Conservation (phyloP, 129 eudicot species). For the Oenanthe sinensis region DNA sequence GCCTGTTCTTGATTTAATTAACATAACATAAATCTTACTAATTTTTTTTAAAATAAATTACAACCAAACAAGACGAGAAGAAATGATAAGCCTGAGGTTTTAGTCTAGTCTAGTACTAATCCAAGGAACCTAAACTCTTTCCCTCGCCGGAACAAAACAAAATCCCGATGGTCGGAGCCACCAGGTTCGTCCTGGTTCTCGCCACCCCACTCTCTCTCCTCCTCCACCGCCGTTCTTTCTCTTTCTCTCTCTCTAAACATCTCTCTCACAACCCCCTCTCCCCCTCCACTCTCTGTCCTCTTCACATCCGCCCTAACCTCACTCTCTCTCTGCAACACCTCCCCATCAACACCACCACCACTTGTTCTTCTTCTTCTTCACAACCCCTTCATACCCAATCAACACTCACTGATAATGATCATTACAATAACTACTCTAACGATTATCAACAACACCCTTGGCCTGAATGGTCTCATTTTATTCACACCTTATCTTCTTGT, state of each 20-base stretch:
- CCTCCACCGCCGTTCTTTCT: conserved; percentile 27
- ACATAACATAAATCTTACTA: too few relatives aligned
- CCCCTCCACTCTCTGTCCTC: conserved; percentile 2
- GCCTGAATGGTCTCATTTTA: conserved; percentile 54
- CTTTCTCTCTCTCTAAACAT: conserved; percentile 27
- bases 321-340: conserved; percentile 4
- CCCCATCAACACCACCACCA: conserved; percentile 2
- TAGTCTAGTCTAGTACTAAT: too few relatives aligned
- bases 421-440: conserved; percentile 5
- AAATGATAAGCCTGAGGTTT: too few relatives aligned
- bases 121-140: too few relatives aligned
- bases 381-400: conserved; percentile 31
- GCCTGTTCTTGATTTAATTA: too few relatives aligned
- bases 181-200: conserved; percentile 37
- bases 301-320: conserved; percentile 7
- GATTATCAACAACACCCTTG: conserved; percentile 38
- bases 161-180: conserved; percentile 28
- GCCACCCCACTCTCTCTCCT: conserved; percentile 27
- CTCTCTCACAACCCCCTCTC: conserved; percentile 20
- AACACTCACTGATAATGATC: conserved; percentile 3
- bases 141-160: not conserved
- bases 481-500: conserved; percentile 20
- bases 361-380: not conserved
- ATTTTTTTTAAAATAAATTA: too few relatives aligned
- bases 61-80: too few relatives aligned